Evolutionary conservation across 2,329 filamentous ascomycete genomes (phyloP).

Genomic region (Thelonectria blattea): DNA sequence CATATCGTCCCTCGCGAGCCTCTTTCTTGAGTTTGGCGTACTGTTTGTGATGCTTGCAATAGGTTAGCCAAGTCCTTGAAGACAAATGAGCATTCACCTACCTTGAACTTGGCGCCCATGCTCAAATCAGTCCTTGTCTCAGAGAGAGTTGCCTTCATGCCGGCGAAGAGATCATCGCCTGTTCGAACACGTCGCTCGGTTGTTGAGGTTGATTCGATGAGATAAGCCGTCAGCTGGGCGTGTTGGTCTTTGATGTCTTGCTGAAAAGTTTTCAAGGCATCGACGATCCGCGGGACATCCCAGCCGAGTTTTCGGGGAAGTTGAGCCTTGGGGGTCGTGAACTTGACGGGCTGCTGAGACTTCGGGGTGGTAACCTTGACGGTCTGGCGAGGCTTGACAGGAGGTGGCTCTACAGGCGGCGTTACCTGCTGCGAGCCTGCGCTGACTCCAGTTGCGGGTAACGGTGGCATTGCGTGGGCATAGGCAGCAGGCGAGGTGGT

Average conservation of each 20-base stretch:
- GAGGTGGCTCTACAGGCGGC: conserved; percentile 27
- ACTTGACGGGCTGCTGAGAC: conserved; percentile 16
- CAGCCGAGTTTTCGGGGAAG: conserved; percentile 43
- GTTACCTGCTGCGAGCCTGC: conserved; percentile 36
- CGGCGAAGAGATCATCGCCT: conserved; percentile 56
- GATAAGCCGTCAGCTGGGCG: conserved; percentile 51
- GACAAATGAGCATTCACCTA: conserved; percentile 32
- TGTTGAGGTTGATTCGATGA: conserved; percentile 52
- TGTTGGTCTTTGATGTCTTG: conserved; percentile 54
- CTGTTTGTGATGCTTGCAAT: conserved; percentile 44
- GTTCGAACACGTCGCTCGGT: conserved; percentile 48
- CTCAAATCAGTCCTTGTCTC: conserved; percentile 46
- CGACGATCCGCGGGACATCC: conserved; percentile 52
- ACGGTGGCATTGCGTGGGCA: conserved; percentile 33
- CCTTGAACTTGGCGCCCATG: conserved; percentile 60
- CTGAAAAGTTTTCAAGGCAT: conserved; percentile 47
- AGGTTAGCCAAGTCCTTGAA: conserved; percentile 23
- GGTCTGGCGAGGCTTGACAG: conserved; percentile 17
- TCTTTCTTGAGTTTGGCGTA: conserved; percentile 53
- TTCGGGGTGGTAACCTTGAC: conserved; percentile 26
- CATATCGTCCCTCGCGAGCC: conserved; percentile 49
- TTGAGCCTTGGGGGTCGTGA: conserved; percentile 29
- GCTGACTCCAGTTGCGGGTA: conserved; percentile 28
- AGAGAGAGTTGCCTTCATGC: conserved; percentile 46
- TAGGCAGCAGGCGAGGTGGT: conserved; percentile 22